Percentiles rank a stretch among this genome's conserved stretches.
phyloP scores from a whole-genome alignment of 2,329 filamentous ascomycete species.

The Curvularia verruculosa region DNA sequence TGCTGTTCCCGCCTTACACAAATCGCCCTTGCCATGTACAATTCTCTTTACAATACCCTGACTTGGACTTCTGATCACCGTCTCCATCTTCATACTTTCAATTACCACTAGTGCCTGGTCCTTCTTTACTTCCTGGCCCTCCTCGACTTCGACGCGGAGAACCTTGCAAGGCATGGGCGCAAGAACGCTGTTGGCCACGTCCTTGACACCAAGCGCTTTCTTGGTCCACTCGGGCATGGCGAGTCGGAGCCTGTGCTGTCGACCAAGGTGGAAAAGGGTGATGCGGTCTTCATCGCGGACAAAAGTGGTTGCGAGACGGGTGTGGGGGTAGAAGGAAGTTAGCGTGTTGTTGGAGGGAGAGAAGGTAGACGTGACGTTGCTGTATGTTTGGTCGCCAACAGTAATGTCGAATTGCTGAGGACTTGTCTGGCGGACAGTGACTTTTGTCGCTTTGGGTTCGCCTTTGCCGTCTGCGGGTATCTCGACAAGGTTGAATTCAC shows the following conservation, averaged over 20 bases:
- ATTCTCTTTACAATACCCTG: conserved; percentile 56
- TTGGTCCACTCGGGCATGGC: conserved; percentile 78
- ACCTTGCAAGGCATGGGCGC: conserved; percentile 99
- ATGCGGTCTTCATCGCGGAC: conserved; percentile 68
- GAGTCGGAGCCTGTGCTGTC: conserved; percentile 62
- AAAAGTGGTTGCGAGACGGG: conserved; percentile 79
- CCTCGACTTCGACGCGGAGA: conserved; percentile 82
- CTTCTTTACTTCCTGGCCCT: conserved; percentile 82
- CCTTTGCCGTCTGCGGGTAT: conserved; percentile 52
- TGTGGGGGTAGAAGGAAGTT: conserved; percentile 79
- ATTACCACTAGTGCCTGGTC: conserved; percentile 83
- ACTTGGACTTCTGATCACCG: conserved; percentile 58
- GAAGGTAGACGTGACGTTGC: conserved; percentile 57
- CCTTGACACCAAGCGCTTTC: conserved; percentile 83
- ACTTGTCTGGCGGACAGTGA: conserved; percentile 60
- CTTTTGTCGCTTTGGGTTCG: conserved; percentile 49
- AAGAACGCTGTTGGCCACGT: conserved; percentile 79
- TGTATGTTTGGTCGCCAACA: conserved; percentile 48
- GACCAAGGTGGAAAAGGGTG: conserved; percentile 76
- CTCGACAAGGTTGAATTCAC: conserved; percentile 63
- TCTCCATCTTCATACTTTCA: conserved; percentile 63
- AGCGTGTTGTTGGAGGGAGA: conserved; percentile 57
- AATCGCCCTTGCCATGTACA: conserved; percentile 55
- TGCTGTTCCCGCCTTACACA: conserved; percentile 56
- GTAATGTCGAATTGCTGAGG: conserved; percentile 59